A percentile compares a stretch with the other conserved stretches of the same genome.
These are phyloP conservation scores for Ganoderma lucidum DNA, from an alignment of 1,284 basidiomycete species.

Conservation along the genomic window DNA sequence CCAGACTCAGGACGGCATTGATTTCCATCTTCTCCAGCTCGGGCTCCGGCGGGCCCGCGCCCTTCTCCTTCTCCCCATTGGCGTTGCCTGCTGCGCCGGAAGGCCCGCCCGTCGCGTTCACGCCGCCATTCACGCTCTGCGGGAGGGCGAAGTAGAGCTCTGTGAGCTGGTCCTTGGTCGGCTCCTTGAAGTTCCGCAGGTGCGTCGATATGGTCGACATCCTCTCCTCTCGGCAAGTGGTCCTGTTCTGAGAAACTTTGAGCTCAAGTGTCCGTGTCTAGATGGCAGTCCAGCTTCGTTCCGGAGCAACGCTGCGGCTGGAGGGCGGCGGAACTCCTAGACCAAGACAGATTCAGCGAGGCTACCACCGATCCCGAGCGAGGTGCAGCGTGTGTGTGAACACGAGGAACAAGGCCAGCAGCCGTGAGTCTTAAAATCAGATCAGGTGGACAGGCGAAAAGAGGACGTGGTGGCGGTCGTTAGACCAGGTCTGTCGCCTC, in stretches of 20 bases:
- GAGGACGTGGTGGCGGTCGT: background rate
- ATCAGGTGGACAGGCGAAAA: background rate
- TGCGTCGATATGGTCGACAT: slow-evolving; percentile 87
- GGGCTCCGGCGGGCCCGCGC: slow-evolving; percentile 34
- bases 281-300: background rate
- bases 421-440: background rate
- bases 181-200: slow-evolving; percentile 90
- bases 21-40: slow-evolving; percentile 86
- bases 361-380: background rate
- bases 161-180: slow-evolving; percentile 84
- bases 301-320: background rate
- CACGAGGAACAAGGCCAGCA: slow-evolving; percentile 3
- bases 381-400: background rate
- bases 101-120: slow-evolving; percentile 17
- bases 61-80: slow-evolving; percentile 35
- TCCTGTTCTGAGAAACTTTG: background rate
- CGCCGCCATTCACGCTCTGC: slow-evolving; percentile 25
- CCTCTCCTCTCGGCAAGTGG: background rate
- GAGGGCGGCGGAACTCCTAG: background rate
- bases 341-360: background rate
- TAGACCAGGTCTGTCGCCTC: background rate
- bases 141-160: slow-evolving; percentile 89
- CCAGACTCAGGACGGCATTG: slow-evolving; percentile 88
- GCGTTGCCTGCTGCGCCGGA: slow-evolving; percentile 27
- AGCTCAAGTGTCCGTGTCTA: background rate